Evolutionary conservation across 768 basidiomycete species (phyloP).

Genomic region (Suillus variegatus): DNA sequence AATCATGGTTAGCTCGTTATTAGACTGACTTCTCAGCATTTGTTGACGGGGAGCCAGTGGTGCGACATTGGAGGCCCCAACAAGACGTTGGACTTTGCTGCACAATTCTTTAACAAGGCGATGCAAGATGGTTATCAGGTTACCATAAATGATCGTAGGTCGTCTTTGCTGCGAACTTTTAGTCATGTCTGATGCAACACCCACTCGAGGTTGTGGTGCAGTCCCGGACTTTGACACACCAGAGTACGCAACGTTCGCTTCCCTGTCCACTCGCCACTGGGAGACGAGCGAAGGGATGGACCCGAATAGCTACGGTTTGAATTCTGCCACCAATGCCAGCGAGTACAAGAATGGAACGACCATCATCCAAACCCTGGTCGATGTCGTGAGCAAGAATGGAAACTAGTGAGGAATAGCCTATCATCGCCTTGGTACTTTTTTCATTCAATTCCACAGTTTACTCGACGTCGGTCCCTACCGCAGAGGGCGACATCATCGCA

Average conservation of each 20-base stretch:
- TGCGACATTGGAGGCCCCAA: conserved; percentile 60
- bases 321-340: conserved; percentile 40
- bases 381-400: conserved; percentile 63
- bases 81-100: conserved; percentile 44
- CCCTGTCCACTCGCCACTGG: conserved; percentile 51
- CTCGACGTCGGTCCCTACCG: conserved; percentile 54
- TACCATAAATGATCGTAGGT: conserved; percentile 44
- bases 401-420: conserved; percentile 46
- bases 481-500: conserved; percentile 52
- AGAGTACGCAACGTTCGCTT: conserved; percentile 50
- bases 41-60: conserved; percentile 39
- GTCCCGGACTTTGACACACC: conserved; percentile 58
- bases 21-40: neutral
- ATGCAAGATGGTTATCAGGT: conserved; percentile 45
- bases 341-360: conserved; percentile 51
- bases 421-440: neutral
- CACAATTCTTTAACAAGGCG: conserved; percentile 48
- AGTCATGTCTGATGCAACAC: neutral
- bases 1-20: conserved; percentile 46
- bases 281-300: conserved; percentile 63
- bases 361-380: conserved; percentile 52
- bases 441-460: conserved; percentile 33
- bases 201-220: conserved; percentile 43
- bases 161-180: neutral
- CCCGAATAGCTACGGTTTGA: conserved; percentile 51